A percentile compares a stretch with the other conserved stretches of the same genome.
Evolutionary conservation across 2,329 filamentous ascomycete genomes (phyloP).

Genomic region (Seiridium unicorne): DNA sequence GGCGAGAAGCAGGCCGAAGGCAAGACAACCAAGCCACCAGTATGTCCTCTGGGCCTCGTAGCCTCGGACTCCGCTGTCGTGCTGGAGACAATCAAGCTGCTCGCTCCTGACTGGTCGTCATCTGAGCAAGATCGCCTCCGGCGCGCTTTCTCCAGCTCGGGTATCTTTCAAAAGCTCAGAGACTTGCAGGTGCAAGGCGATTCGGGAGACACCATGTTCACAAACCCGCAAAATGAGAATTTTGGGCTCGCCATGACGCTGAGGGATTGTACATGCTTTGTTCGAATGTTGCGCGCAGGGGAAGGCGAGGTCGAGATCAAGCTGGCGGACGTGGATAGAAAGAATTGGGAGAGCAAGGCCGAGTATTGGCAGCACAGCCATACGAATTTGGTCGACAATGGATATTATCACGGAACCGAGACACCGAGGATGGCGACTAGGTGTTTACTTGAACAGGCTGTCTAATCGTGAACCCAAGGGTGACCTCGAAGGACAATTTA

Average conservation of each 20-base stretch:
- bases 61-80: conserved; percentile 45
- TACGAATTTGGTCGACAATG: conserved; percentile 58
- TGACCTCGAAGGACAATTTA: too few species aligned
- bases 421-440: conserved; percentile 23
- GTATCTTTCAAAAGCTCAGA: conserved; percentile 34
- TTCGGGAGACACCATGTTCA: conserved; percentile 39
- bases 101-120: conserved; percentile 30
- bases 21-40: conserved; percentile 36
- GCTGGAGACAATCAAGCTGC: conserved; percentile 39
- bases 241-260: conserved; percentile 76
- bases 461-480: too few species aligned
- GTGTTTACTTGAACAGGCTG: conserved; percentile 16
- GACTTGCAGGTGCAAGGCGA: conserved; percentile 38
- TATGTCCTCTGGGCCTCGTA: conserved; percentile 66
- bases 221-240: conserved; percentile 35
- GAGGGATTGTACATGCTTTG: conserved; percentile 74
- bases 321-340: conserved; percentile 76
- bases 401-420: conserved; percentile 57
- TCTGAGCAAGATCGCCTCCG: conserved; percentile 30
- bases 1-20: conserved; percentile 40
- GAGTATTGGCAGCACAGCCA: conserved; percentile 69
- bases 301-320: conserved; percentile 48
- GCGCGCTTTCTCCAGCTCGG: conserved; percentile 35
- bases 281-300: conserved; percentile 49
- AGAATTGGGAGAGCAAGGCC: conserved; percentile 65